These are phyloP conservation scores for Kregervanrija fluxuum DNA, from an alignment of 805 yeast species.

Conservation along the genomic window DNA sequence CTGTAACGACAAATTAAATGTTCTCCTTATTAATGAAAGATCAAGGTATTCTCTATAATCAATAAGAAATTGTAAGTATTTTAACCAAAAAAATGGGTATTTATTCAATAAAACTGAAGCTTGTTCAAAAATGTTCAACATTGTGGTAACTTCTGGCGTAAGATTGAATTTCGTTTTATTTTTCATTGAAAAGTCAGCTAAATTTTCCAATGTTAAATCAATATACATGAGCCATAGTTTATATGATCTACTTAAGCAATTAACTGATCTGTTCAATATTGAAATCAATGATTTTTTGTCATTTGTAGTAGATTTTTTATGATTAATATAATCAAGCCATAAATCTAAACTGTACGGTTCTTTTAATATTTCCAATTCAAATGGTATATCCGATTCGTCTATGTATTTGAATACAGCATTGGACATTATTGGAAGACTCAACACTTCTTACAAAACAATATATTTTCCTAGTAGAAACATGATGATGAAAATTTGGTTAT, in stretches of 20 bases:
- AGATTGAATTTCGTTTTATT: too few species aligned
- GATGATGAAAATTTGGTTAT: too few species aligned
- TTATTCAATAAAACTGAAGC: constrained; percentile 36
- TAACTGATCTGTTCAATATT: constrained; percentile 46
- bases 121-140: constrained; percentile 34
- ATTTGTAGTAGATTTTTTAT: constrained; percentile 19
- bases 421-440: background rate
- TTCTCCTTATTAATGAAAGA: constrained; percentile 32
- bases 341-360: constrained; percentile 27
- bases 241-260: constrained; percentile 35
- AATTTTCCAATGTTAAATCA: constrained; percentile 13
- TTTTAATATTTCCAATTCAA: constrained; percentile 31
- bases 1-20: constrained; percentile 44
- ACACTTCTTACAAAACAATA: too few species aligned
- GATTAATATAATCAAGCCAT: constrained; percentile 41
- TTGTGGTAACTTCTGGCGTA: constrained; percentile 2
- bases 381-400: constrained; percentile 25
- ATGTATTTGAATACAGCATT: constrained; percentile 5
- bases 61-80: constrained; percentile 38
- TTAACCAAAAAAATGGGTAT: constrained; percentile 46
- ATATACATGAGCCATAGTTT: constrained; percentile 50
- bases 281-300: constrained; percentile 30
- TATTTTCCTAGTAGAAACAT: too few species aligned
- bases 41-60: constrained; percentile 21
- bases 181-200: background rate